These are phyloP conservation scores for Panaeolus papilionaceus DNA, from an alignment of 768 basidiomycete species.

Conservation along the genomic window DNA sequence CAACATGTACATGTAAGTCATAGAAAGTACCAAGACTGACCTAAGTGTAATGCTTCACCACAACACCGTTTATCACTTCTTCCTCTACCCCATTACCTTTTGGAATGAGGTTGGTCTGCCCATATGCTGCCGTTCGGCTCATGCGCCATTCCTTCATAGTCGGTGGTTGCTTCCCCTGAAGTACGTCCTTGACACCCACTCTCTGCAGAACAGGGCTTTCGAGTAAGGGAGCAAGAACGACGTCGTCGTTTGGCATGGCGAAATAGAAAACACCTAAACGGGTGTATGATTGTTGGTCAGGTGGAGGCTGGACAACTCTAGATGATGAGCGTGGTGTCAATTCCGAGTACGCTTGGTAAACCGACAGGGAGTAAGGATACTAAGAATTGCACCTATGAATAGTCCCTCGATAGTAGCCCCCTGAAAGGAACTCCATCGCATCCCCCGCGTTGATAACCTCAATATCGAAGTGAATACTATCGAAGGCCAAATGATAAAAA, in stretches of 20 bases:
- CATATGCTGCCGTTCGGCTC: conserved; percentile 57
- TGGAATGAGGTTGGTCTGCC: conserved; percentile 49
- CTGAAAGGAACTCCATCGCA: conserved; percentile 63
- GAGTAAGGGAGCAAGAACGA: conserved; percentile 48
- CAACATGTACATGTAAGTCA: too few relatives aligned
- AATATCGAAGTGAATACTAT: too few relatives aligned
- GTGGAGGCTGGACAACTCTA: conserved; percentile 64
- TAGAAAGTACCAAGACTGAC: background rate
- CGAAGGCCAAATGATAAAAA: too few relatives aligned
- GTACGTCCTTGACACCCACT: conserved; percentile 44
- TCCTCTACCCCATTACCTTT: conserved; percentile 54
- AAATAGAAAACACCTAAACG: conserved; percentile 70
- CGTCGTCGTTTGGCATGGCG: conserved; percentile 54
- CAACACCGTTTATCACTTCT: conserved; percentile 58
- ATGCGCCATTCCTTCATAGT: conserved; percentile 61
- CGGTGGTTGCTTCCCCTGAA: conserved; percentile 48
- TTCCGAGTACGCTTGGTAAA: background rate
- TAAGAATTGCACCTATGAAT: conserved; percentile 46
- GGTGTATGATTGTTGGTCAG: conserved; percentile 53
- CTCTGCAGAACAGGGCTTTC: conserved; percentile 57
- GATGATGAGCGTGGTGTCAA: background rate
- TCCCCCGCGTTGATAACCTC: conserved; percentile 69
- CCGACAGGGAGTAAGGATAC: background rate
- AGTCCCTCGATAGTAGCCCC: conserved; percentile 64
- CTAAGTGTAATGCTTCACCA: conserved; percentile 64